phyloP scores from a whole-genome alignment of 164 flowering plant genomes.

The Akebia trifoliata region DNA sequence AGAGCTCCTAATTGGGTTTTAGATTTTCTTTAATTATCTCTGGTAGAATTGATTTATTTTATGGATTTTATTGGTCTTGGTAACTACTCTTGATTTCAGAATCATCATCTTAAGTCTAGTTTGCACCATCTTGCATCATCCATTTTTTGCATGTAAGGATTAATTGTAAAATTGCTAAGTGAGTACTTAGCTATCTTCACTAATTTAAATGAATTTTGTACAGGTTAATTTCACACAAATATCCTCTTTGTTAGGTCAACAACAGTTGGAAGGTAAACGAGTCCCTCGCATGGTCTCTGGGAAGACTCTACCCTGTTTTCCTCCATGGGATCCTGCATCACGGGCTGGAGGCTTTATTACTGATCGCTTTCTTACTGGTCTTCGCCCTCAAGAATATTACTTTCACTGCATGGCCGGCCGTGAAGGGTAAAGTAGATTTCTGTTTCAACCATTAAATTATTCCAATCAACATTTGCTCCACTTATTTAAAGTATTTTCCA shows the following conservation, averaged over 20 bases:
- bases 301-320: constrained; percentile 87
- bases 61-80: too few relatives aligned
- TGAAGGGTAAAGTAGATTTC: constrained; percentile 67
- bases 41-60: too few relatives aligned
- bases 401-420: constrained; percentile 99
- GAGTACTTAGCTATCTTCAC: neutral
- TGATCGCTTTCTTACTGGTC: constrained; percentile 89
- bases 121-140: too few relatives aligned
- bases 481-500: neutral
- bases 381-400: constrained; percentile 96
- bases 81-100: too few relatives aligned
- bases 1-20: neutral
- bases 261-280: constrained; percentile 92
- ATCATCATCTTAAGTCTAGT: too few relatives aligned
- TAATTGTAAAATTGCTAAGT: neutral
- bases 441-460: neutral
- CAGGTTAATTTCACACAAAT: constrained; percentile 96
- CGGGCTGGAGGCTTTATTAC: constrained; percentile 92
- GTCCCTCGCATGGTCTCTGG: constrained; percentile 99
- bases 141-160: too few relatives aligned
- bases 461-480: neutral
- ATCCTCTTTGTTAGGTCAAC: constrained; percentile 87
- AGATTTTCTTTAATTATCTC: too few relatives aligned
- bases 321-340: constrained; percentile 84
- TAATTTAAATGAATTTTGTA: constrained; percentile 5